Evolutionary conservation across 73 alveolate genomes (phyloP).

Genomic region (Loxodes magnus): DNA sequence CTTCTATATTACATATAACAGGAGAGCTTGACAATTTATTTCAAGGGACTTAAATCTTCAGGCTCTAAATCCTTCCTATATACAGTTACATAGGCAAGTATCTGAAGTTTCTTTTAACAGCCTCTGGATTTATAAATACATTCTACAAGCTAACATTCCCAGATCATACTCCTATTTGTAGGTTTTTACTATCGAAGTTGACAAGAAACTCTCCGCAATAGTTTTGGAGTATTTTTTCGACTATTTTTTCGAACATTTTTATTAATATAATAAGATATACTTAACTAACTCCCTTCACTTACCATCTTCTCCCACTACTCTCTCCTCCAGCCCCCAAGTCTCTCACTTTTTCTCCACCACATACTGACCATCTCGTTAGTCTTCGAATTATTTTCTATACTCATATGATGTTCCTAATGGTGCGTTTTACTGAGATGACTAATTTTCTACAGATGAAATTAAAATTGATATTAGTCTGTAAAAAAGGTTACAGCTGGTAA

Average conservation of each 20-base stretch:
- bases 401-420: too few species aligned
- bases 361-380: too few species aligned
- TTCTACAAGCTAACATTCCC: slow-evolving; percentile 63
- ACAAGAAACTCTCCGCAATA: slow-evolving; percentile 81
- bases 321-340: too few species aligned
- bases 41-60: slow-evolving; percentile 85
- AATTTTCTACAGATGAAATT: too few species aligned
- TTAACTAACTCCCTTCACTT: too few species aligned
- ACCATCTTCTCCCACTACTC: too few species aligned
- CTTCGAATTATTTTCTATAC: too few species aligned
- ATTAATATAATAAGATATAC: too few species aligned
- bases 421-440: too few species aligned
- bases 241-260: slow-evolving; percentile 59
- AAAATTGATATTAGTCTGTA: too few species aligned
- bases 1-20: slow-evolving; percentile 68
- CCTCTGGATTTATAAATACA: slow-evolving; percentile 67
- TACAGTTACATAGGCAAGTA: slow-evolving; percentile 64
- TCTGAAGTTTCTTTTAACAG: slow-evolving; percentile 71
- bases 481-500: too few species aligned
- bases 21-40: slow-evolving; percentile 78
- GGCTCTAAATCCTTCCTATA: slow-evolving; percentile 74
- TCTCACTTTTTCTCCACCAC: too few species aligned
- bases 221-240: slow-evolving; percentile 69
- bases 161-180: slow-evolving; percentile 38
- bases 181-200: slow-evolving; percentile 76